phyloP scores from a whole-genome alignment of 2,329 filamentous ascomycete species.

The Paecilomyces variotii region DNA sequence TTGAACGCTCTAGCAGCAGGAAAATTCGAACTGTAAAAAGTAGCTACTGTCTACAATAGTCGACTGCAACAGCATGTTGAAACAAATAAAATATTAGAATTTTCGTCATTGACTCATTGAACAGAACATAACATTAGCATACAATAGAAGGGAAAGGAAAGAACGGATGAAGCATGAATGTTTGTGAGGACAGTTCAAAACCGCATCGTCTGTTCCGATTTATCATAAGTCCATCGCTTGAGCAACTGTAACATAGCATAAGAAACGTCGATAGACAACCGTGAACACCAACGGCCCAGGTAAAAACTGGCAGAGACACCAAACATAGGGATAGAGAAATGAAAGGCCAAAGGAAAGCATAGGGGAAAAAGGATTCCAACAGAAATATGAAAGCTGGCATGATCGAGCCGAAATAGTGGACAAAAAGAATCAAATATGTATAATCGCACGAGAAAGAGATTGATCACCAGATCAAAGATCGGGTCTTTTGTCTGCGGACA shows the following conservation, averaged over 20 bases:
- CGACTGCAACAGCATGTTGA: background rate
- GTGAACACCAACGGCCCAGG: background rate
- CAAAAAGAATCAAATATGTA: constrained; percentile 2
- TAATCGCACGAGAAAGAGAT: background rate
- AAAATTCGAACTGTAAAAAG: background rate
- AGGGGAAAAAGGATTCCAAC: constrained; percentile 5
- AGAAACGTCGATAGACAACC: constrained; percentile 2
- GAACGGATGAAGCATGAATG: background rate
- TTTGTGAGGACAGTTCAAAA: background rate
- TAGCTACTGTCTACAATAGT: background rate
- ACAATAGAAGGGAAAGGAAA: constrained; percentile 1
- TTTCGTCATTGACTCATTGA: background rate
- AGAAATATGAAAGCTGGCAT: constrained; percentile 8
- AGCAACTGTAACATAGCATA: constrained; percentile 3
- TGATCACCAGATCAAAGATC: constrained; percentile 33
- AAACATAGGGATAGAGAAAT: constrained; percentile 6
- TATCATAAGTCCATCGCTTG: background rate
- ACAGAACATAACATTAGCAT: constrained; percentile 4
- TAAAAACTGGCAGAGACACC: constrained; percentile 7
- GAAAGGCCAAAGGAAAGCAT: constrained; percentile 9
- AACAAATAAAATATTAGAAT: background rate
- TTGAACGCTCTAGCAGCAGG: too few species aligned
- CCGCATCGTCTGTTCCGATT: background rate
- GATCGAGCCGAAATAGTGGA: constrained; percentile 3
- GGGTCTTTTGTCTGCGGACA: constrained; percentile 32